A percentile compares a stretch with the other conserved stretches of the same genome.
phyloP scores from a whole-genome alignment of 2,329 filamentous ascomycete species.

The Phialophora expanda region DNA sequence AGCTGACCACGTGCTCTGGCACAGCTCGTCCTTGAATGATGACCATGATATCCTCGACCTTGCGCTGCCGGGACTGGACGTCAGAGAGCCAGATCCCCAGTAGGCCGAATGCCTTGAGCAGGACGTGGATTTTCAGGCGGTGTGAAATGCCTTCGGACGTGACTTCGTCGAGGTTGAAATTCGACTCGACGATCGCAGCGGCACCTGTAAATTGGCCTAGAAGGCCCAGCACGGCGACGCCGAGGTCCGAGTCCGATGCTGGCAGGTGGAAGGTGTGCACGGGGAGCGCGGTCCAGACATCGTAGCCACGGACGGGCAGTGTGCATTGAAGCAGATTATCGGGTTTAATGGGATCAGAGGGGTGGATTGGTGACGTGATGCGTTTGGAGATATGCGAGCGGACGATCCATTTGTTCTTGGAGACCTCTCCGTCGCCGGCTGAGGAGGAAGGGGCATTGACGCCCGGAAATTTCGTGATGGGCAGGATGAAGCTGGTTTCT shows the following conservation, averaged over 20 bases:
- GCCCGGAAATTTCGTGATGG: slow-evolving; percentile 75
- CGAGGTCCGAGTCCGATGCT: slow-evolving; percentile 39
- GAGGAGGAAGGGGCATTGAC: slow-evolving; percentile 30
- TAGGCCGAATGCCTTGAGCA: slow-evolving; percentile 77
- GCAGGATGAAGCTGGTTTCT: slow-evolving; percentile 70
- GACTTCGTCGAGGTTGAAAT: slow-evolving; percentile 63
- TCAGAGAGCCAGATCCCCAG: slow-evolving; percentile 74
- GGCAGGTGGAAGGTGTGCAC: slow-evolving; percentile 67
- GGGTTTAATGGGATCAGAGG: slow-evolving; percentile 44
- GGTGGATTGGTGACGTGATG: slow-evolving; percentile 60
- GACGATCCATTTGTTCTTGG: slow-evolving; percentile 68
- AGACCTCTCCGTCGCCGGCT: slow-evolving; percentile 27
- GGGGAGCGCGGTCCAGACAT: slow-evolving; percentile 79
- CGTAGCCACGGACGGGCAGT: slow-evolving; percentile 71
- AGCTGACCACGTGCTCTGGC: slow-evolving; percentile 67
- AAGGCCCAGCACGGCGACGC: slow-evolving; percentile 74
- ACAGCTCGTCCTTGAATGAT: slow-evolving; percentile 75
- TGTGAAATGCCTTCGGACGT: slow-evolving; percentile 45
- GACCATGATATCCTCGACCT: slow-evolving; percentile 71
- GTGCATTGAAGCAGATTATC: slow-evolving; percentile 64
- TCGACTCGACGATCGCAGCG: slow-evolving; percentile 72
- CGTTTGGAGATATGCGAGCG: slow-evolving; percentile 72
- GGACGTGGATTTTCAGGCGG: slow-evolving; percentile 67
- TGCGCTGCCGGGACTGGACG: slow-evolving; percentile 36
- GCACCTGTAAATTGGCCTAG: slow-evolving; percentile 88